Conservation (phyloP, 2,329 filamentous ascomycete genomes). For the Macrophomina pseudophaseolina region DNA sequence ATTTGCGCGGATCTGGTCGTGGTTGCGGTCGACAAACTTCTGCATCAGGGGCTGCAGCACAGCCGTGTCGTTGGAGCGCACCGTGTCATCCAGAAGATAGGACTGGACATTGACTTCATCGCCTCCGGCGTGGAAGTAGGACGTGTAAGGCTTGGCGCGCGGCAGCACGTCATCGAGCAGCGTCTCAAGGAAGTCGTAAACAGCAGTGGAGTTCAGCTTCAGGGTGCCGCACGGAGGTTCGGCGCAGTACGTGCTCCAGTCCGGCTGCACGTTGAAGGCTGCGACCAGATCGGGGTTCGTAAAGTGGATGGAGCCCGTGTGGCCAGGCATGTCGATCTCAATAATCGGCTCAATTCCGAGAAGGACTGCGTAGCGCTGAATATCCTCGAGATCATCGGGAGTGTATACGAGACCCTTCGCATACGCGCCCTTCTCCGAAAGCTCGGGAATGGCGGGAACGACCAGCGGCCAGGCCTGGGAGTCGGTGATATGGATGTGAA, state of each 20-base stretch:
- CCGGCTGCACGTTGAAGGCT: slow-evolving; percentile 61
- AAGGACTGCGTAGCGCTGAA: slow-evolving; percentile 73
- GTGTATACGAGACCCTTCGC: slow-evolving; percentile 69
- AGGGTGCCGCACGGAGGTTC: slow-evolving; percentile 68
- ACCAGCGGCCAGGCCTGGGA: slow-evolving; percentile 86
- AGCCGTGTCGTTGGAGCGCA: slow-evolving; percentile 67
- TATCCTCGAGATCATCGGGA: slow-evolving; percentile 64
- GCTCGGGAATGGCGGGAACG: slow-evolving; percentile 73
- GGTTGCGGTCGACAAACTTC: slow-evolving; percentile 73
- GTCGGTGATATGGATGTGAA: slow-evolving; percentile 83
- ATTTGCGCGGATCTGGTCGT: slow-evolving; percentile 65
- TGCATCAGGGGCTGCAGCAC: slow-evolving; percentile 79
- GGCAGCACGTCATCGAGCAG: slow-evolving; percentile 80
- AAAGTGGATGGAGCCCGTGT: slow-evolving; percentile 71
- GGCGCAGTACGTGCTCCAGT: slow-evolving; percentile 59
- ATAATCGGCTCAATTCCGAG: slow-evolving; percentile 74
- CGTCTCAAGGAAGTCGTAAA: slow-evolving; percentile 72
- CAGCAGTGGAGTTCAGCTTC: slow-evolving; percentile 74
- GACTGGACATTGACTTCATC: slow-evolving; percentile 78
- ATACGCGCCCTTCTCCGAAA: slow-evolving; percentile 77
- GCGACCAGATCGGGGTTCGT: slow-evolving; percentile 74
- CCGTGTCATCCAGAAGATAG: slow-evolving; percentile 74
- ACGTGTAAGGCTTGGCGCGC: slow-evolving; percentile 59
- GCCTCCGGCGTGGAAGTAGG: slow-evolving; percentile 85
- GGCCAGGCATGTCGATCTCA: slow-evolving; percentile 82